Conservation (phyloP, 192 early-diverging fungal species). For the Dimargaris verticillata region DNA sequence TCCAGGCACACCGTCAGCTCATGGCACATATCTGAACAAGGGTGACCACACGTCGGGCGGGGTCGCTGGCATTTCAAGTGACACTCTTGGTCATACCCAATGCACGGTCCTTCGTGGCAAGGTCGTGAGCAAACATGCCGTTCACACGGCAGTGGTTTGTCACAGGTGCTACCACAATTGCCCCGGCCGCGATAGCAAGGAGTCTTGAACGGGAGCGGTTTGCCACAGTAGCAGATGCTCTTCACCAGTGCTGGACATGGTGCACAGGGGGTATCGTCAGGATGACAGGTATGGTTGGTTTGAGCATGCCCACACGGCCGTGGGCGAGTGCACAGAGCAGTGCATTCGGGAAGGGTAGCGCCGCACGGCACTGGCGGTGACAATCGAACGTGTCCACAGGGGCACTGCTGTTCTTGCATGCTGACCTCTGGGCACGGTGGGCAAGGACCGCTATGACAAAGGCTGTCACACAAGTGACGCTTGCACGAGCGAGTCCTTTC, state of each 20-base stretch:
- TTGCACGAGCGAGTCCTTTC: constrained; percentile 65
- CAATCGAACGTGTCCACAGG: constrained; percentile 66
- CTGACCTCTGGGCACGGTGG: constrained; percentile 56
- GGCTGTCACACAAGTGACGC: constrained; percentile 50
- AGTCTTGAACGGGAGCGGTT: constrained; percentile 53
- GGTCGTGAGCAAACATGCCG: constrained; percentile 64
- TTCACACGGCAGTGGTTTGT: constrained; percentile 39
- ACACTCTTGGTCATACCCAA: constrained; percentile 43
- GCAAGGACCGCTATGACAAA: constrained; percentile 68
- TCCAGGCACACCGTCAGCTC: constrained; percentile 58
- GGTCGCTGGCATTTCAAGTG: constrained; percentile 51
- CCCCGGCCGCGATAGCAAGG: constrained; percentile 63
- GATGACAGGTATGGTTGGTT: constrained; percentile 64
- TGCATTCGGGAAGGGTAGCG: constrained; percentile 54
- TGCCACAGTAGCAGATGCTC: constrained; percentile 62
- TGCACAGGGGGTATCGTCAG: constrained; percentile 69
- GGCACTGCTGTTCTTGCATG: constrained; percentile 71
- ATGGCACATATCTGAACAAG: constrained; percentile 61
- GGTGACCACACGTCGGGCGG: constrained; percentile 71
- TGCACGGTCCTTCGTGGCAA: constrained; percentile 64
- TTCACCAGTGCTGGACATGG: constrained; percentile 75
- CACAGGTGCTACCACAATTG: constrained; percentile 42
- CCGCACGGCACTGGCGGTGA: constrained; percentile 80
- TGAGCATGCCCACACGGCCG: constrained; percentile 65
- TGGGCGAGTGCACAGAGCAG: constrained; percentile 46